Conservation (phyloP, 352 stramenopile genomes). For the Phytophthora ohioensis region DNA sequence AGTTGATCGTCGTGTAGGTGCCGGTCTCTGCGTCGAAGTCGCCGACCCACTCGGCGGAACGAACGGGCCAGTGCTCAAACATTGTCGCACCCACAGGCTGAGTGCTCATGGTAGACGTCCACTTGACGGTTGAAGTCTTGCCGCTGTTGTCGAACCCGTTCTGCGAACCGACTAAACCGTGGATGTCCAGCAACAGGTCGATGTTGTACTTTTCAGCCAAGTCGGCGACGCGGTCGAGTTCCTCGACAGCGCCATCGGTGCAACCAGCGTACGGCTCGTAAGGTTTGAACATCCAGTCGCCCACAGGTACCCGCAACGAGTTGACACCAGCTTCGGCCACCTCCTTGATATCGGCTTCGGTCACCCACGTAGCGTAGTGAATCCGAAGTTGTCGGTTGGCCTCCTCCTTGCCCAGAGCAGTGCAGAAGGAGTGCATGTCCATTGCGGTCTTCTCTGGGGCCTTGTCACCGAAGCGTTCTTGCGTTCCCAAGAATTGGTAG, state of each 20-base stretch:
- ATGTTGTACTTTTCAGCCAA: slow-evolving; percentile 32
- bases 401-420: neutral
- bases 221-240: neutral
- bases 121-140: neutral
- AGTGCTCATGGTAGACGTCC: neutral
- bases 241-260: neutral
- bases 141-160: neutral
- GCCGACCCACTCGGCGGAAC: neutral
- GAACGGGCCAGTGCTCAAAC: neutral
- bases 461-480: neutral
- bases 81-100: neutral
- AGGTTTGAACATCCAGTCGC: slow-evolving; percentile 3
- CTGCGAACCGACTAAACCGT: neutral
- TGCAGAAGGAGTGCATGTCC: slow-evolving; percentile 1
- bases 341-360: neutral
- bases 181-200: neutral
- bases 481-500: neutral
- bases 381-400: neutral
- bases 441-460: neutral
- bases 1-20: neutral
- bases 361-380: neutral
- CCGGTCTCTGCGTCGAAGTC: neutral
- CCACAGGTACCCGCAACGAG: neutral
- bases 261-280: neutral
- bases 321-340: neutral